Evolutionary conservation across 2,329 filamentous ascomycete species (phyloP), one percentile per base, ranked within the genome.

Genomic region (Aspergillus pseudonomiae): DNA sequence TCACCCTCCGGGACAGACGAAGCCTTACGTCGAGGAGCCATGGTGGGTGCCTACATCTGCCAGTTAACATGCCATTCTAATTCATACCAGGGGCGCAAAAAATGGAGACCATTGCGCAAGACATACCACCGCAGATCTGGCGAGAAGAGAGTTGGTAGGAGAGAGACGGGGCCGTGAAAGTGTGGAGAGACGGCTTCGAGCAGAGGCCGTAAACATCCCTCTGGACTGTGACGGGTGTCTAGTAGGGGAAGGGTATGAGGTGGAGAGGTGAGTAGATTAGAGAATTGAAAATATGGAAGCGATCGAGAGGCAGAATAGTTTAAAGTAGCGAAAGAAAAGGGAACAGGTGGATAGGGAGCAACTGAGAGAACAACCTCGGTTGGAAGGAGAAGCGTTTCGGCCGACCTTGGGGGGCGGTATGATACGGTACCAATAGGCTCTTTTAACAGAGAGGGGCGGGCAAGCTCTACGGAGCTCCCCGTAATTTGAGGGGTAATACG

Each of bases 1-100:
- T 71, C 69, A 83, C 81, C 80, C 74, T 82, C 79, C 32, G 79
- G 78, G 61, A 81, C 76, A 26, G 80, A 81, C 54, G 80, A 82
- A 59, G 77, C 75, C 66, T 81, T 78, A 68, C 79, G 75, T 39
- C 75, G 73, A 64, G 77, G 70, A 68, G 78, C 76, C 78, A 80
- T 80, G 65, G 73, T 70, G 61, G 75, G 71, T 65, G 73, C 70
- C 78, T 80, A 59, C 24, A 60, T n/a, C 58, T 41, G 21, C 21
- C 45, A 21, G 30, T 24, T 34, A 55, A 7, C 24, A 24, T 11
- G 11, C 16, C 52, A 19, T 39, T 26, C 32, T 9, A n/a, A 32
- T 19, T 16, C 52, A 16, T 36, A 24, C 9, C 52, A 12, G 50
- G 26, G 19, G 30, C 0, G 28, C 5, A 16, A 6, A 12, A 12